Conservation (phyloP, 2,329 filamentous ascomycete species). For the Alternaria dauci region DNA sequence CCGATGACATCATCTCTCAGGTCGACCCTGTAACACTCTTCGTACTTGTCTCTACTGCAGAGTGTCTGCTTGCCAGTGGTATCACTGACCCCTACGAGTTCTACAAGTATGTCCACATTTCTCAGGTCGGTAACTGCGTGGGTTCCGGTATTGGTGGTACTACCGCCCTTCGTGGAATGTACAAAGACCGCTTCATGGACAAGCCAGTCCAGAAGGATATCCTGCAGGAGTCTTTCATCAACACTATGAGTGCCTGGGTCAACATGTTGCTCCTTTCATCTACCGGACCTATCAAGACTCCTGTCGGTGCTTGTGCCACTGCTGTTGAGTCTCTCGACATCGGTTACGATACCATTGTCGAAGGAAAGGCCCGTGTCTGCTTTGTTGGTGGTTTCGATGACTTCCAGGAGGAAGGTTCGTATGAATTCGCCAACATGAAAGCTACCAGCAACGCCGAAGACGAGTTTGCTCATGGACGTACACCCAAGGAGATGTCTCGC, state of each 20-base stretch:
- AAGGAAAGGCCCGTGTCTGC: conserved; percentile 97
- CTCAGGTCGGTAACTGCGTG: conserved; percentile 96
- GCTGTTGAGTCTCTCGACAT: conserved; percentile 97
- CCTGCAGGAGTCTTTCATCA: conserved; percentile 99
- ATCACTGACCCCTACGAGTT: conserved; percentile 99
- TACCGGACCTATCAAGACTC: conserved; percentile 97
- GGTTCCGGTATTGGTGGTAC: conserved; percentile 98
- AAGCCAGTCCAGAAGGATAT: conserved; percentile 99
- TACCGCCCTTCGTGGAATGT: conserved; percentile 92
- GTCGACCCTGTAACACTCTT: conserved; percentile 97
- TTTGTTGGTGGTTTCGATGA: conserved; percentile 99
- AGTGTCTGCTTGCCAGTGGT: conserved; percentile 89
- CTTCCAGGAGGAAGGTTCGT: conserved; percentile 98
- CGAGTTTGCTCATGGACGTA: conserved; percentile 93
- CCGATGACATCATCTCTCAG: conserved; percentile 96
- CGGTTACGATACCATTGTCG: conserved; percentile 97
- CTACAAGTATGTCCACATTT: conserved; percentile 99
- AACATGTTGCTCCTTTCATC: conserved; percentile 99
- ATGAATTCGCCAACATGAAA: conserved; percentile 99
- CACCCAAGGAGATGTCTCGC: conserved; percentile 96
- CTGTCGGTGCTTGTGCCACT: conserved; percentile 95
- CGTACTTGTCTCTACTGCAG: conserved; percentile 91
- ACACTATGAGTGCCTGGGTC: conserved; percentile 99
- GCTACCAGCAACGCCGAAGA: conserved; percentile 98
- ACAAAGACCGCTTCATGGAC: conserved; percentile 96